These are phyloP conservation scores for Gloeopeniophorella convolvens DNA, from an alignment of 768 basidiomycete species.

Conservation along the genomic window DNA sequence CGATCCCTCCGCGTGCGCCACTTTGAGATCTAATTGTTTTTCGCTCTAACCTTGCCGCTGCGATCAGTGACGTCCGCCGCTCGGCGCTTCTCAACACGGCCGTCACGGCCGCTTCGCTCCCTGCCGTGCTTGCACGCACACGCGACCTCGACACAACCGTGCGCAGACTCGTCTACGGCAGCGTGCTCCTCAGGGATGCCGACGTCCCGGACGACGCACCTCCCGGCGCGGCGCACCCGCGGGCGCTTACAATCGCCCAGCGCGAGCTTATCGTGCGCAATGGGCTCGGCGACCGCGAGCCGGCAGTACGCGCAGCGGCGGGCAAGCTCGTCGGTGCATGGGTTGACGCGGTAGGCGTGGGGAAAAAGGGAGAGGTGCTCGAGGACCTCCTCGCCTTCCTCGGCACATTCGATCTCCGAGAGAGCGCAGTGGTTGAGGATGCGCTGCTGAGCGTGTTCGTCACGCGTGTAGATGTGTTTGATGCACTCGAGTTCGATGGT, in stretches of 20 bases:
- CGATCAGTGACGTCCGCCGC: conserved; percentile 76
- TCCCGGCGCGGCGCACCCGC: conserved; percentile 52
- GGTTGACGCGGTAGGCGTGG: conserved; percentile 52
- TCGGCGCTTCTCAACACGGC: conserved; percentile 70
- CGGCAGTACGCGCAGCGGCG: conserved; percentile 63
- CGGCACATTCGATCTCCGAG: conserved; percentile 50
- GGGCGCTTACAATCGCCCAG: conserved; percentile 59
- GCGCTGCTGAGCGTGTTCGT: conserved; percentile 70
- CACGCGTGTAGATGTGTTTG: conserved; percentile 56
- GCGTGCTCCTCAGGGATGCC: conserved; percentile 43
- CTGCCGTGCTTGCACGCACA: conserved; percentile 63
- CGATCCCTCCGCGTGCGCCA: conserved; percentile 70
- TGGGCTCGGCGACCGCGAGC: conserved; percentile 84
- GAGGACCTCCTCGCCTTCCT: conserved; percentile 45
- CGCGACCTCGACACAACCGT: conserved; percentile 72
- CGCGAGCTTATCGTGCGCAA: conserved; percentile 72
- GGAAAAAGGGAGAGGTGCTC: conserved; percentile 32
- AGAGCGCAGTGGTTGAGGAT: conserved; percentile 61
- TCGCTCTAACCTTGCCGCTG: background rate
- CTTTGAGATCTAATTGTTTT: background rate
- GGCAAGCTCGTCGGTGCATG: conserved; percentile 66
- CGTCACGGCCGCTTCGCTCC: conserved; percentile 46
- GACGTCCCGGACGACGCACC: conserved; percentile 20
- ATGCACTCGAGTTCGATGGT: conserved; percentile 67
- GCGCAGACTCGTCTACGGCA: conserved; percentile 66